phyloP scores from a whole-genome alignment of 129 eudicot genomes.

The Gnaphalium uliginosum region DNA sequence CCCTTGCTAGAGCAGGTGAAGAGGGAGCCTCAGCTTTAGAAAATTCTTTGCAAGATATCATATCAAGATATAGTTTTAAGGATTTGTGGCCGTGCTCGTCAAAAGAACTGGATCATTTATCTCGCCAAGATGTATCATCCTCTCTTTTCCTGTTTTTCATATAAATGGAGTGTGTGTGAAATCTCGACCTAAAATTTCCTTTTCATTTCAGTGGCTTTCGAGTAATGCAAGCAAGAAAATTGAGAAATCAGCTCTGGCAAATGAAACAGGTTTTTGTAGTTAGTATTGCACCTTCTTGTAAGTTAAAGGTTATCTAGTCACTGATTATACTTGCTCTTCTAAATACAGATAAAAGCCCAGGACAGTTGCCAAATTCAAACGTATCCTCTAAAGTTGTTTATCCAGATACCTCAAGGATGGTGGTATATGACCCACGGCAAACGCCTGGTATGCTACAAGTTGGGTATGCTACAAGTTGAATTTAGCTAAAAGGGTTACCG shows the following conservation, averaged over 20 bases:
- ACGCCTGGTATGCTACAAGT: slow-evolving; percentile 61
- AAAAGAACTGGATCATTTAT: slow-evolving; percentile 84
- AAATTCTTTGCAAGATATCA: slow-evolving; percentile 82
- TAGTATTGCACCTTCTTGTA: slow-evolving; percentile 1
- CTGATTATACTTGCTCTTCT: slow-evolving; percentile 17
- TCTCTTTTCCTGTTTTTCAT: not conserved
- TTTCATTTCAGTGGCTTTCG: slow-evolving; percentile 74
- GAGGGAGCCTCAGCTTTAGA: slow-evolving; percentile 70
- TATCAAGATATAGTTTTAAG: slow-evolving; percentile 88
- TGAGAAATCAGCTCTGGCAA: slow-evolving; percentile 53
- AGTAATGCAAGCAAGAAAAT: slow-evolving; percentile 70
- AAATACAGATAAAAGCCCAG: slow-evolving; percentile 55
- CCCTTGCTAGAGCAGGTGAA: slow-evolving; percentile 67
- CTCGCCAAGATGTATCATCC: slow-evolving; percentile 71
- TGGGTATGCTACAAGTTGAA: slow-evolving; percentile 49
- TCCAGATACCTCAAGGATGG: slow-evolving; percentile 86
- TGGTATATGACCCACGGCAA: slow-evolving; percentile 70
- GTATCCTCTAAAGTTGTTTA: slow-evolving; percentile 55
- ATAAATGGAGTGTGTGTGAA: not conserved
- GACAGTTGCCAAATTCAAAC: slow-evolving; percentile 40
- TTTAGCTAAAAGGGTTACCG: not conserved
- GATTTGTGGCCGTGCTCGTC: slow-evolving; percentile 97
- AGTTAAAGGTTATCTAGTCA: slow-evolving; percentile 5
- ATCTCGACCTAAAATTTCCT: not conserved
- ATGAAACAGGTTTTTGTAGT: slow-evolving; percentile 52